Conservation (phyloP, 2,329 filamentous ascomycete species). For the Colletotrichum sansevieriae region DNA sequence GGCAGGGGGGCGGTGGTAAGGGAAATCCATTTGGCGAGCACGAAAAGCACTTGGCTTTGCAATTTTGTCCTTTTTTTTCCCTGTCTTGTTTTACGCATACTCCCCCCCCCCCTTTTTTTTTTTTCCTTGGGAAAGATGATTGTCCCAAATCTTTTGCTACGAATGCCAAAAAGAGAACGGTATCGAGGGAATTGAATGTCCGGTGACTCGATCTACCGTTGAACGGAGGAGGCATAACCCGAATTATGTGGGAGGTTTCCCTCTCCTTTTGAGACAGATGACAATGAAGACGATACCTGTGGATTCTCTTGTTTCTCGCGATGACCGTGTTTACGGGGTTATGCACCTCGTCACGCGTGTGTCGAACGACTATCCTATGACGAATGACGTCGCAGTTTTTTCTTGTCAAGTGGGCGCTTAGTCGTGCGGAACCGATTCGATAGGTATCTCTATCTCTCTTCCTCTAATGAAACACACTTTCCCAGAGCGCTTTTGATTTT, state of each 20-base stretch:
- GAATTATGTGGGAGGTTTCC: neutral
- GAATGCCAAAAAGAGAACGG: conserved; percentile 25
- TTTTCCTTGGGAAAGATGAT: conserved; percentile 31
- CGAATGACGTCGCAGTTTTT: neutral
- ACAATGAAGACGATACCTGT: conserved; percentile 41
- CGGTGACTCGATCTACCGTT: conserved; percentile 16
- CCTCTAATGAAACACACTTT: conserved; percentile 7
- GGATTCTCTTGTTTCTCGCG: conserved; percentile 5
- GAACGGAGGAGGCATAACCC: conserved; percentile 8
- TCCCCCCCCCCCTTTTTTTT: neutral
- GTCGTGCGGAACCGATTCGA: conserved; percentile 12
- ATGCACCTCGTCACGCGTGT: neutral
- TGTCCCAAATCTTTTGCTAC: conserved; percentile 24
- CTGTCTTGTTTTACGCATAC: neutral
- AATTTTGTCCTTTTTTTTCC: conserved; percentile 7
- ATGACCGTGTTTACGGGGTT: neutral
- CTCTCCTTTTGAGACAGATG: conserved; percentile 26
- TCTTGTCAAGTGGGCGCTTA: neutral
- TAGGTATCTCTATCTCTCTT: conserved; percentile 4
- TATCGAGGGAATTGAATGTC: conserved; percentile 8
- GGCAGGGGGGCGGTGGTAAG: conserved; percentile 8
- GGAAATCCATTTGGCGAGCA: conserved; percentile 39
- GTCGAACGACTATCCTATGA: conserved; percentile 9
- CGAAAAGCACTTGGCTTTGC: conserved; percentile 40
- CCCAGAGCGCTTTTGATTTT: conserved; percentile 15